Conservation (phyloP, 2,329 filamentous ascomycete genomes). For the Drechslera avenae region DNA sequence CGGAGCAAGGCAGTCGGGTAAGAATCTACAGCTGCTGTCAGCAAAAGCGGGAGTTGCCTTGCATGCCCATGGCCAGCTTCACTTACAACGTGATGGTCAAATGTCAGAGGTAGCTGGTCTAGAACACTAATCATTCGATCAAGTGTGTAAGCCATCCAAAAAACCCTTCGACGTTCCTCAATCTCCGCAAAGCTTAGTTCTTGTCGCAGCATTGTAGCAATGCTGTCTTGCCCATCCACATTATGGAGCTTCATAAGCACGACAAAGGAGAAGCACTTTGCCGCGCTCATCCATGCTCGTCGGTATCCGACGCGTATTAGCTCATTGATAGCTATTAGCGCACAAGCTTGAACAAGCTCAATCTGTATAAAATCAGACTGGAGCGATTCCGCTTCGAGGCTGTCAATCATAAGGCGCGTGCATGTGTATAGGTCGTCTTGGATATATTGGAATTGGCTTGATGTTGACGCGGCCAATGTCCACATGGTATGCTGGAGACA, state of each 20-base stretch:
- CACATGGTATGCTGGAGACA: slow-evolving; percentile 1
- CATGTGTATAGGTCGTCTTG: neutral
- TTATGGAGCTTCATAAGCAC: neutral
- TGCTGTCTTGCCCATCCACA: neutral
- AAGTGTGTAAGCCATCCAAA: slow-evolving; percentile 1
- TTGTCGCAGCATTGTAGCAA: neutral
- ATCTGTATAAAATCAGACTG: neutral
- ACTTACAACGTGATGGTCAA: neutral
- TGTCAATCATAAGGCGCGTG: neutral
- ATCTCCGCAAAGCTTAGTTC: neutral
- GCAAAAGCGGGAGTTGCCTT: neutral
- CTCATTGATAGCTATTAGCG: neutral
- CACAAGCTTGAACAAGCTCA: neutral
- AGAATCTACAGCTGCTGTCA: neutral
- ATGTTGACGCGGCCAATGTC: neutral
- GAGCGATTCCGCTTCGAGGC: neutral
- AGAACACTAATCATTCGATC: slow-evolving; percentile 1
- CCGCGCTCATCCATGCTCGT: slow-evolving; percentile 1
- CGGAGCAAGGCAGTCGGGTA: neutral
- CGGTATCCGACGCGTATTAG: neutral
- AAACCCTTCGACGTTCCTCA: neutral
- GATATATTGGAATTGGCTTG: slow-evolving; percentile 1
- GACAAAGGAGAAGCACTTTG: neutral
- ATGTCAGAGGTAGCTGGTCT: neutral
- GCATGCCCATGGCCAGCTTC: neutral